A percentile compares a stretch with the other conserved stretches of the same genome.
Conservation (phyloP, 306 rosid genomes). For the Quercus suber region DNA sequence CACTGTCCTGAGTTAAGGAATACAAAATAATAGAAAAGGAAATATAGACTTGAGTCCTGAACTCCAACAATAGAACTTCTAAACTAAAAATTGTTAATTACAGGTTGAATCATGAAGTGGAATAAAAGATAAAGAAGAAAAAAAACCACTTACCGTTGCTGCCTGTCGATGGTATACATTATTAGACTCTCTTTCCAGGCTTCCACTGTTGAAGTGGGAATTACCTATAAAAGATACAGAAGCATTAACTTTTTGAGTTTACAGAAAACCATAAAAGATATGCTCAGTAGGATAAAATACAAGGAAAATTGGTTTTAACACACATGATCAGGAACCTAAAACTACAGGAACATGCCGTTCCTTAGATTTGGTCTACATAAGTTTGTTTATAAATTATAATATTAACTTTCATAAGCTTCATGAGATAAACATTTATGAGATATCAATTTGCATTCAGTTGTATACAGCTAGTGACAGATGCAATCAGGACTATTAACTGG, state of each 20-base stretch:
- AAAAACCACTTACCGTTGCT: constrained; percentile 37
- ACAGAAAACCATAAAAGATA: not conserved
- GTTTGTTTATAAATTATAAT: no score
- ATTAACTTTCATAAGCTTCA: not conserved
- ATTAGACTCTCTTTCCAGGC: constrained; percentile 48
- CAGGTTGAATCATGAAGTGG: not conserved
- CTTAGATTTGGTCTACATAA: not conserved
- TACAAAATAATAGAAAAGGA: not conserved
- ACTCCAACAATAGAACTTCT: constrained; percentile 6
- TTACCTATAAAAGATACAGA: constrained; percentile 44
- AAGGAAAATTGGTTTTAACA: not conserved
- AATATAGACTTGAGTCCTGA: not conserved
- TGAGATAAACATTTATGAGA: not conserved
- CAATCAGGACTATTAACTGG: not conserved
- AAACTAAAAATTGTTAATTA: constrained; percentile 2
- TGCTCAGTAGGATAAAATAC: not conserved
- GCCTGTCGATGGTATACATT: constrained; percentile 32
- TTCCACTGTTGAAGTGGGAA: constrained; percentile 43
- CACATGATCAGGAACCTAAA: not conserved
- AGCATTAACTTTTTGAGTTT: constrained; percentile 9
- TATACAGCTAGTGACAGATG: not conserved
- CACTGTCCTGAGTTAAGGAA: not conserved
- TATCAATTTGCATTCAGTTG: not conserved
- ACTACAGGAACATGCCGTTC: not conserved
- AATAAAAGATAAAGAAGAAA: not conserved